Conservation (phyloP, 1,284 basidiomycete genomes). For the Omphalotus olearius region DNA sequence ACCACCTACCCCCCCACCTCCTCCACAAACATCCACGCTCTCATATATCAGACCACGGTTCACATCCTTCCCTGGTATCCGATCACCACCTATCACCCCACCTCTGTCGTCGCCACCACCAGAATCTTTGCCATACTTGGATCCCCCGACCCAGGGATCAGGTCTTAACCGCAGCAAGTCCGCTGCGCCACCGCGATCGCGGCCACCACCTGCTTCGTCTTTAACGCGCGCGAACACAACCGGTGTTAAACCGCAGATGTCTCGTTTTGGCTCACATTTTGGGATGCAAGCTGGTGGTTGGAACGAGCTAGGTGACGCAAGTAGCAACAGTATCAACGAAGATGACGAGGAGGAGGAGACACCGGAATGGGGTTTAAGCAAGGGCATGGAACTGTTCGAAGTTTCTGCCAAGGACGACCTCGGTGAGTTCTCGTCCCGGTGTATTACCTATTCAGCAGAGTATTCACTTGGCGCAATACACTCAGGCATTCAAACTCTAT, state of each 20-base stretch:
- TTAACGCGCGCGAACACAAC: conserved; percentile 43
- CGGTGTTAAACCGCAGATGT: conserved; percentile 40
- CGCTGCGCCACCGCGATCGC: conserved; percentile 35
- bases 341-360: conserved; percentile 59
- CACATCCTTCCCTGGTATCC: conserved; percentile 74
- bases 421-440: conserved; percentile 42
- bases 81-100: conserved; percentile 46
- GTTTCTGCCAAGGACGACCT: conserved; percentile 81
- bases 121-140: conserved; percentile 49
- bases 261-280: conserved; percentile 53
- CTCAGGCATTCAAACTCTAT: conserved; percentile 71
- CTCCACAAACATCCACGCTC: conserved; percentile 60
- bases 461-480: conserved; percentile 10
- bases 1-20: conserved; percentile 59
- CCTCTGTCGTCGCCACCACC: conserved; percentile 38
- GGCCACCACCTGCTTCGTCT: conserved; percentile 27
- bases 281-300: conserved; percentile 44
- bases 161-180: conserved; percentile 46
- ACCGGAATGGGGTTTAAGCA: conserved; percentile 71
- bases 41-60: conserved; percentile 85
- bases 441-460: conserved; percentile 8
- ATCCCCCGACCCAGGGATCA: conserved; percentile 39
- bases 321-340: conserved; percentile 63
- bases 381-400: conserved; percentile 81
- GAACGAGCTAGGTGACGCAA: conserved; percentile 53